Conservation (phyloP, 495 filamentous ascomycete species). For the Annulohypoxylon nitens region DNA sequence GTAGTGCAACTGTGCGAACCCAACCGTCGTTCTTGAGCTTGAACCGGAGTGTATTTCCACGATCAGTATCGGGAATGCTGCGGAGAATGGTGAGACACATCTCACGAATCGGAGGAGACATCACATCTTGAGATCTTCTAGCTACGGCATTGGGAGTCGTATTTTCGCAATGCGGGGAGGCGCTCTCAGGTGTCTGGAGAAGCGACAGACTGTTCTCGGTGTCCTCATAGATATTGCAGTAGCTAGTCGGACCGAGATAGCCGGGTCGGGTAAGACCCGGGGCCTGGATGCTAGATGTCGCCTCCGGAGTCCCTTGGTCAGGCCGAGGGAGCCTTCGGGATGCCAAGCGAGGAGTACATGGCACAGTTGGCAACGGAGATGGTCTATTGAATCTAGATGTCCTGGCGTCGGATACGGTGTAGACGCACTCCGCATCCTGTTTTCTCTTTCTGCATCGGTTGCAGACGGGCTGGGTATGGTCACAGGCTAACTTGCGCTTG, state of each 20-base stretch:
- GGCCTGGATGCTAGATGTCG: constrained; percentile 50
- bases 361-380: constrained; percentile 23
- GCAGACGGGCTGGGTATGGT: constrained; percentile 49
- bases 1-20: constrained; percentile 33
- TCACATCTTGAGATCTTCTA: not conserved
- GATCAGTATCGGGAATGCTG: constrained; percentile 55
- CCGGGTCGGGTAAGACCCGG: constrained; percentile 58
- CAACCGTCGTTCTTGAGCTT: constrained; percentile 41
- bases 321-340: not conserved
- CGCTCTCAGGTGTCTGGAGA: constrained; percentile 27
- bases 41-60: constrained; percentile 51
- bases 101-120: constrained; percentile 43
- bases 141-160: constrained; percentile 26
- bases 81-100: constrained; percentile 60
- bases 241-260: constrained; percentile 66
- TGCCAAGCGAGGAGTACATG: not conserved
- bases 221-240: constrained; percentile 62
- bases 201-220: constrained; percentile 50
- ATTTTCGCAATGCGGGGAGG: constrained; percentile 51
- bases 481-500: constrained; percentile 53
- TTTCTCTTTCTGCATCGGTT: constrained; percentile 49
- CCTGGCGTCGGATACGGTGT: constrained; percentile 33
- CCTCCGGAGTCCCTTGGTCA: constrained; percentile 13
- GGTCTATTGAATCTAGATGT: constrained; percentile 27
- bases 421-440: constrained; percentile 44